Base-by-base conservation (phyloP, 768 basidiomycete species). In the Trametes villosa region DNA sequence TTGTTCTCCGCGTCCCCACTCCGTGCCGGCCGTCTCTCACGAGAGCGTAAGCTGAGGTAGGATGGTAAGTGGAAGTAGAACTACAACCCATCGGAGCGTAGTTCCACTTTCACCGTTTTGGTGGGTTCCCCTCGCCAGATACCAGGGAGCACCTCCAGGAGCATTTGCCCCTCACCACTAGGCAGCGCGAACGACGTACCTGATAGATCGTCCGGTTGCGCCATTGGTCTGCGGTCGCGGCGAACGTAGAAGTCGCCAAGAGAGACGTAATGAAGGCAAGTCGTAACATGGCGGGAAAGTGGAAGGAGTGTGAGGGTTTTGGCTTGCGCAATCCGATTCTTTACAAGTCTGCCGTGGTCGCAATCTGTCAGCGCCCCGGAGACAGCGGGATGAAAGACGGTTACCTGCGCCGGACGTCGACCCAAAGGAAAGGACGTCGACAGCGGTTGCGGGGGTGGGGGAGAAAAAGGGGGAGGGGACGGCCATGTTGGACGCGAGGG, bases 151-250 rank as follows among this genome's bases (percentile, higher is more conserved):
- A n/a, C n/a, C n/a, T n/a, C n/a, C n/a, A n/a, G n/a, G n/a, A n/a
- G n/a, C n/a, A n/a, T n/a, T n/a, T n/a, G n/a, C n/a, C n/a, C n/a
- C n/a, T n/a, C n/a, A n/a, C n/a, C n/a, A n/a, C n/a, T n/a, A n/a
- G n/a, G n/a, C n/a, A n/a, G n/a, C n/a, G n/a, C n/a, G n/a, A n/a
- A 41, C 20, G 33, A 67, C 67, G 36, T 57, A 73, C 81, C 76
- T 86, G 84, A 68, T 86, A 86, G 63, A 86, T 83, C 15, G 83
- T 77, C 20, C 82, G 75, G 50, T 76, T 75, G 53, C 79, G 79
- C 85, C 82, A 83, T 20, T 78, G 70, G n/a, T 78, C 75, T 8
- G 79, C 77, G 50, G 77, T 76, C 2, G 79, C 79, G 9, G 79
- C 77, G 31, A 71, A 60, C 9, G 66, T 70, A 18, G 72, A 64